Conservation (phyloP, 768 basidiomycete genomes). For the Kwoniella shandongensis region DNA sequence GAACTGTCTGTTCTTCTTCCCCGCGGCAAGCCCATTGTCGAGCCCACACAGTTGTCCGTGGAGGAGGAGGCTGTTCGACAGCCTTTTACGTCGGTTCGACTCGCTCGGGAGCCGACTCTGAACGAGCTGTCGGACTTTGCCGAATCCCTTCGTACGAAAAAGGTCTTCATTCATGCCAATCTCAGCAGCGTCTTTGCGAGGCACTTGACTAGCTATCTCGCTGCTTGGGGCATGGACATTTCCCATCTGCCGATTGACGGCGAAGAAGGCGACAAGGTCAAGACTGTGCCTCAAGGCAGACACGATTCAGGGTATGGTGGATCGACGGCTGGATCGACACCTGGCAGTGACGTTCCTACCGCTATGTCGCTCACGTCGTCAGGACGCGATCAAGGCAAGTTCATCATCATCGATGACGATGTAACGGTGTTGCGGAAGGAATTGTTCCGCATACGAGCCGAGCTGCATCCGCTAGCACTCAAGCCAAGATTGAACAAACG, state of each 20-base stretch:
- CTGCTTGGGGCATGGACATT: slow-evolving; percentile 93
- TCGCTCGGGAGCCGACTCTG: slow-evolving; percentile 72
- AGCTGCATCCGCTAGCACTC: slow-evolving; percentile 32
- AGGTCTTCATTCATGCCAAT: slow-evolving; percentile 78
- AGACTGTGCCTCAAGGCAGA: slow-evolving; percentile 2
- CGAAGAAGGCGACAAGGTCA: slow-evolving; percentile 40
- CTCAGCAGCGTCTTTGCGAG: slow-evolving; percentile 86
- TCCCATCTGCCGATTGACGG: slow-evolving; percentile 61
- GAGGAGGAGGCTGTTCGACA: slow-evolving; percentile 59
- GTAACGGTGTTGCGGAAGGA: slow-evolving; percentile 73
- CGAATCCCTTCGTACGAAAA: slow-evolving; percentile 77
- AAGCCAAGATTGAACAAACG: slow-evolving; percentile 45
- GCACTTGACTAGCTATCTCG: slow-evolving; percentile 87
- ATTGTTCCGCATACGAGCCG: slow-evolving; percentile 65
- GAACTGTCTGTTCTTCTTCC: slow-evolving; percentile 66
- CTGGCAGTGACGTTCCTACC: slow-evolving; percentile 12
- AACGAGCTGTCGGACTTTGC: slow-evolving; percentile 76
- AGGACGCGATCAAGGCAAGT: slow-evolving; percentile 47
- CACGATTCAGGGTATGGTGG: slow-evolving; percentile 27
- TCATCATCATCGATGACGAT: slow-evolving; percentile 92
- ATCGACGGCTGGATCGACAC: slow-evolving; percentile 17
- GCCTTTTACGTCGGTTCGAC: slow-evolving; percentile 59
- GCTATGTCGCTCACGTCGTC: slow-evolving; percentile 5
- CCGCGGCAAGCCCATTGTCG: slow-evolving; percentile 58
- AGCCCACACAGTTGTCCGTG: slow-evolving; percentile 56